Base-by-base conservation (phyloP, 495 filamentous ascomycete genomes). In the Podospora fimiseda region DNA sequence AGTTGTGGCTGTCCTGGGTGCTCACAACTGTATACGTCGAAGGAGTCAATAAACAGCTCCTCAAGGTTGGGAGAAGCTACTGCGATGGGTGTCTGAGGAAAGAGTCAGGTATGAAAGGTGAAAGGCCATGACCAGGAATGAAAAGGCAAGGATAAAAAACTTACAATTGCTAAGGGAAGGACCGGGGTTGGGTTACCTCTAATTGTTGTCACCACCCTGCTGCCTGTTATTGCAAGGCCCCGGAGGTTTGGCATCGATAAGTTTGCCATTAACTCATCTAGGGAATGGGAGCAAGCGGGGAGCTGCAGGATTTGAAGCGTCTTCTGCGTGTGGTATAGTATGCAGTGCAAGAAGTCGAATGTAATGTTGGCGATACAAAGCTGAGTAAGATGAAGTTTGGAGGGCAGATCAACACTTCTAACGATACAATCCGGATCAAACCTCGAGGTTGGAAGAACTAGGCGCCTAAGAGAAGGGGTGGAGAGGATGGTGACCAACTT, bases 31-130 rank as follows among this genome's bases (percentile, higher is more conserved):
- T 44, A 36, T 1, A 2, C 2, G n/a, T n/a, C n/a, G 39, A 49
- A 54, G 4, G 53, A 52, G 24, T 62, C 43, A 24, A 64, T 22
- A 33, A 41, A 33, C 8, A 65, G 33, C n/a, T 56, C 33, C 27
- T 64, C 55, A 11, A 66, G 58, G 14, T 41, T 42, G 9, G 58
- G 56, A 3, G 56, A 50, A 11, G 39, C 38, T 1, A 33, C 24
- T n/a, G 18, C 56, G 27, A 58, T 47, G 14, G 19, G 18, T 44
- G 42, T 3, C 23, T 33, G 27, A 33, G 11, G 5, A 33, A 11
- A 5, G n/a, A 33, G 27, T 33, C 27, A 33, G n/a, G n/a, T n/a
- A n/a, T n/a, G n/a, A n/a, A n/a, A n/a, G n/a, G 27, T 33, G 27
- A 11, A 5, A 5, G 27, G 6, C 27, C 27, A 5, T 33, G 27